Base-by-base conservation (phyloP, 805 yeast genomes). In the Kazachstania kunashirensis region DNA sequence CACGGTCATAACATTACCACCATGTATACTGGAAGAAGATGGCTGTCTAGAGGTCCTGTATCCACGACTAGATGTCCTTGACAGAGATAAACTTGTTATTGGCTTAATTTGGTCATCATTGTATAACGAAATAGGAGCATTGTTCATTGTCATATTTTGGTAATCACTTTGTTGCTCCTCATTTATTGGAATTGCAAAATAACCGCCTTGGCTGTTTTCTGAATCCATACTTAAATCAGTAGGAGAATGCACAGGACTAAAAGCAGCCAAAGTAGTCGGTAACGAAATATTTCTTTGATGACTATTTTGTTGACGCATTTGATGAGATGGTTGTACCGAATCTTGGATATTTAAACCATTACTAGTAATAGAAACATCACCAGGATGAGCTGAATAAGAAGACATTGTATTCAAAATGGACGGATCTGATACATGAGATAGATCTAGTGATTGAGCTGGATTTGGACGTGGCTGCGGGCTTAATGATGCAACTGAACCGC, bases 171-270 rank as follows among this genome's bases (percentile, higher is more conserved):
- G 17, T n/a, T 28, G 18, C 27, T 42, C 41, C 17, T 36, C 44
- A 5, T 40, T 39, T 2, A 60, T 41, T 5, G 65, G 65, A 12
- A 60, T 46, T 2, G 60, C 59, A 42, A 60, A 60, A 33, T 60
- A 60, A 2, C 62, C 64, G 20, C 61, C 61, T 14, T 44, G 47
- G 31, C 60, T 55, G 4, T 46, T 47, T 3, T 45, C 54, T 10
- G 59, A 48, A 10, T 40, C 38, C 32, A 42, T 35, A 38, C 59
- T 50, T 15, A 46, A 13, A 6, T 20, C 33, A 20, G 25, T 41
- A 11, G 58, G 57, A 1, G 57, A 50, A 24, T 41, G 40, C n/a
- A 45, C 44, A 1, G 48, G 36, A 15, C 37, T 36, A 11, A 33
- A 24, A 4, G 39, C 45, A 17, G 43, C 31, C 1, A 44, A 25